Evolutionary conservation across 1,284 basidiomycete genomes (phyloP), one percentile per base, ranked within the genome.

Genomic region (Flammula alnicola): DNA sequence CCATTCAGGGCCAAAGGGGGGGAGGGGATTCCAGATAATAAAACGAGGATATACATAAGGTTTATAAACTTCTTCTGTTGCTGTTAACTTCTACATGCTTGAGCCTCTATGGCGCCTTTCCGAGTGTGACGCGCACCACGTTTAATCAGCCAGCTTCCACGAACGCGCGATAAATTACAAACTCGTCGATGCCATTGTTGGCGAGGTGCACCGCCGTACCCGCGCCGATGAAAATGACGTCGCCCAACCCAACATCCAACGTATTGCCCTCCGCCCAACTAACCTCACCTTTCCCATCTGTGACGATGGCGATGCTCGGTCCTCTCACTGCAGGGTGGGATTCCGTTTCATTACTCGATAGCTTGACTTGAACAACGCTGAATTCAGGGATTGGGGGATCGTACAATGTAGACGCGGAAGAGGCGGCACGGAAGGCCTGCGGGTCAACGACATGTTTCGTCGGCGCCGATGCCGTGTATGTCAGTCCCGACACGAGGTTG

Each of bases 351-450:
- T 19, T 35, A 5, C 17, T 4, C 0, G 64, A 60, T 5, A 97
- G 64, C 31, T 75, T 74, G 8, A 85, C 76, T 23, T 83, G 79
- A 5, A 95, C 75, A 9, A 99, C 95, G 8, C 88, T 84, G 72
- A 99, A 99, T 68, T 99, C 97, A 29, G 87, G 86, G 61, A 98
- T 91, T 0, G 97, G 95, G 7, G 97, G 97, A 65, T 98, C 84
- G 72, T 97, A 99, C n/a, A 96, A 67, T 22, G 69, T 78, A 8
- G 57, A 58, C 0, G 36, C 22, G 1, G 23, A n/a, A 6, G 47
- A 36, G 11, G 32, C 32, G 17, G n/a, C n/a, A n/a, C 31, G 27
- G 68, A 88, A 91, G 1, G 72, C 57, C 3, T 64, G 65, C 0
- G 92, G 85, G 22, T 72, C 60, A 52, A 97, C 84, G 52, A 85